phyloP scores from a whole-genome alignment of 768 basidiomycete genomes.

The Tulasnella sp. region DNA sequence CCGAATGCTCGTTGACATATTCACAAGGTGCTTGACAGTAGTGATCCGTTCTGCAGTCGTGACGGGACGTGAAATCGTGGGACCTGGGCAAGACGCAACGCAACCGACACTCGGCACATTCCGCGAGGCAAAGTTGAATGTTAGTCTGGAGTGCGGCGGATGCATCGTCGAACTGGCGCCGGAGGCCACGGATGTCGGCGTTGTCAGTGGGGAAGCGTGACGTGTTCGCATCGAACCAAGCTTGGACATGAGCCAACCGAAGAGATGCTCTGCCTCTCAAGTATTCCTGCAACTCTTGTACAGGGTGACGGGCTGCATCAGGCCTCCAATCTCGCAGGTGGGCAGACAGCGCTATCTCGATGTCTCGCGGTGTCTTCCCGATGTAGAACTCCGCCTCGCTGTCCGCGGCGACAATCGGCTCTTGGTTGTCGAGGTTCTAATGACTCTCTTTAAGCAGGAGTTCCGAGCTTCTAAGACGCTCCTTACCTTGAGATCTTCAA shows the following conservation, averaged over 20 bases:
- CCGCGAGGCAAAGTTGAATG: constrained; percentile 38
- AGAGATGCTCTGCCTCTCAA: constrained; percentile 32
- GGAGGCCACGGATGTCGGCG: constrained; percentile 36
- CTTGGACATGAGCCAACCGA: constrained; percentile 37
- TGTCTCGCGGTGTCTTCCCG: constrained; percentile 15
- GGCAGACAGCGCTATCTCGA: constrained; percentile 7
- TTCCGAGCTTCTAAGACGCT: neutral
- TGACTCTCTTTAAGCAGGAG: neutral
- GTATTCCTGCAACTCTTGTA: constrained; percentile 28
- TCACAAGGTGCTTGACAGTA: constrained; percentile 35
- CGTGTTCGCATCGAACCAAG: constrained; percentile 42
- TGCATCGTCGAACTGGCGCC: constrained; percentile 33
- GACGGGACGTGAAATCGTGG: constrained; percentile 31
- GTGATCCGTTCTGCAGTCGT: constrained; percentile 43
- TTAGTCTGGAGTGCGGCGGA: constrained; percentile 36
- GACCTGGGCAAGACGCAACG: constrained; percentile 35
- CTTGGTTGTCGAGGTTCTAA: constrained; percentile 44
- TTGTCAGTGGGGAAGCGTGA: constrained; percentile 35
- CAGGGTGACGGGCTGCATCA: constrained; percentile 35
- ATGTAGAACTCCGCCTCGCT: constrained; percentile 30
- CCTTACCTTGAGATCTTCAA: constrained; percentile 40
- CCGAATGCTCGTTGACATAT: constrained; percentile 30
- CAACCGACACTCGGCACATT: constrained; percentile 39
- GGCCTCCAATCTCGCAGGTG: constrained; percentile 10
- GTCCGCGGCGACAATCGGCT: constrained; percentile 30